Evolutionary conservation across 441 rosid genomes (phyloP).

Genomic region (Dalechampia spathulata): DNA sequence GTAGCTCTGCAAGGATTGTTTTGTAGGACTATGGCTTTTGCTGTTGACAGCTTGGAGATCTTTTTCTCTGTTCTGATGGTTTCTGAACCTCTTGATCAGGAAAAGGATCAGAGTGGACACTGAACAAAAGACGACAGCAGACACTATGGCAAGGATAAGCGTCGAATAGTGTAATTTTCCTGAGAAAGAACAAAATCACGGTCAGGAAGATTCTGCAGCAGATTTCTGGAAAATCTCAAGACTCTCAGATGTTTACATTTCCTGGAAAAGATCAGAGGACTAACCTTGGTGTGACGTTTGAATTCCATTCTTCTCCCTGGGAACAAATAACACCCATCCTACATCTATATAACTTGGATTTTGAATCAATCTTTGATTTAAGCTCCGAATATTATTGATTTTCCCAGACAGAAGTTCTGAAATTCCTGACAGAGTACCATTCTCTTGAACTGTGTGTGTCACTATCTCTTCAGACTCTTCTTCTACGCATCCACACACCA

Average conservation of each 20-base stretch:
- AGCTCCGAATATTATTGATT: conserved; percentile 12
- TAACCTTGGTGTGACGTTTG: conserved; percentile 20
- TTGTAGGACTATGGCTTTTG: conserved; percentile 14
- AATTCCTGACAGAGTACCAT: conserved; percentile 23
- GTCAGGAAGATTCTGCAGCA: not conserved
- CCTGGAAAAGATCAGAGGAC: not conserved
- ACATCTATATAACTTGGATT: conserved; percentile 25
- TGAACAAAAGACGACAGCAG: conserved; percentile 13
- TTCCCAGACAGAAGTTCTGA: conserved; percentile 21
- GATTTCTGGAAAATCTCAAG: no score
- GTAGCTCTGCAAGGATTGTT: conserved; percentile 11
- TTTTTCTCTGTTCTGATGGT: conserved; percentile 4
- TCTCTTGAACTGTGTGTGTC: conserved; percentile 25
- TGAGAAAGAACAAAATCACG: not conserved
- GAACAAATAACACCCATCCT: conserved; percentile 34
- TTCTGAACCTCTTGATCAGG: conserved; percentile 16
- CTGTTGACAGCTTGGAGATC: conserved; percentile 5
- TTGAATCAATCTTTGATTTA: conserved; percentile 10
- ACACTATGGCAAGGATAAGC: conserved; percentile 12
- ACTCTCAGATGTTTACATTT: no score
- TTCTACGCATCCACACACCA: conserved; percentile 26
- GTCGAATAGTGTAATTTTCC: conserved; percentile 16
- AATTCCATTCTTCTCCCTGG: conserved; percentile 15
- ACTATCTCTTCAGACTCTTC: conserved; percentile 16
- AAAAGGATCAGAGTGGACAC: conserved; percentile 15